Conservation (phyloP, 164 flowering plant genomes). For the Brasenia schreberi region DNA sequence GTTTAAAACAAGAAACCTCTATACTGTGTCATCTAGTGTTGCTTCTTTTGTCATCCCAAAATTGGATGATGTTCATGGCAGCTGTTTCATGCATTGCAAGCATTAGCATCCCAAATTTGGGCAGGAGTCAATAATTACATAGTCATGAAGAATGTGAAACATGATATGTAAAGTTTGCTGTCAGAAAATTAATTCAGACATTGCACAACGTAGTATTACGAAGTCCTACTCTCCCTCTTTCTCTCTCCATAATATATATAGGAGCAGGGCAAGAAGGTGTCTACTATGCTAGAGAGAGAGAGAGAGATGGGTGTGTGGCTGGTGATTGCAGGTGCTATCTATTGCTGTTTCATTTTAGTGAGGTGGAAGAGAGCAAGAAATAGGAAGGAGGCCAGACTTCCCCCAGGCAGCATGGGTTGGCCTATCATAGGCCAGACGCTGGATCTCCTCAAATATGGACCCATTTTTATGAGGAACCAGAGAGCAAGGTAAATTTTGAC, state of each 20-base stretch:
- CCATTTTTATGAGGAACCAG: conserved; percentile 74
- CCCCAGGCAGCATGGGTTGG: conserved; percentile 99
- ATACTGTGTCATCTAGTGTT: no score
- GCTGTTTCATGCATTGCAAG: no score
- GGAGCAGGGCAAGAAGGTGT: no score
- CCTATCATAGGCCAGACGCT: conserved; percentile 88
- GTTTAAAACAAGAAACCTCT: not conserved
- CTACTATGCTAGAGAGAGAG: not conserved
- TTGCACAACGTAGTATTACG: not conserved
- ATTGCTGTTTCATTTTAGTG: conserved; percentile 31
- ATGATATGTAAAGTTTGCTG: not conserved
- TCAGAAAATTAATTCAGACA: not conserved
- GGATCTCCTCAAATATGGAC: conserved; percentile 83
- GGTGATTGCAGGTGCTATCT: not conserved
- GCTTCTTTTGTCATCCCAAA: no score
- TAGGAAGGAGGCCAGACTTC: conserved; percentile 53
- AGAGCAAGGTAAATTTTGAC: conserved; percentile 48
- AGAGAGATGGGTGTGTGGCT: not conserved
- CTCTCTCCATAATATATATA: not conserved
- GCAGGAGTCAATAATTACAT: no score
- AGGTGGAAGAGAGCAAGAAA: conserved; percentile 73
- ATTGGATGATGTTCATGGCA: no score
- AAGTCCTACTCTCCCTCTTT: not conserved
- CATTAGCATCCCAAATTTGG: no score
- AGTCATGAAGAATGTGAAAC: no score